phyloP scores from a whole-genome alignment of 2,329 filamentous ascomycete species.

The Xylaria hypoxylon region DNA sequence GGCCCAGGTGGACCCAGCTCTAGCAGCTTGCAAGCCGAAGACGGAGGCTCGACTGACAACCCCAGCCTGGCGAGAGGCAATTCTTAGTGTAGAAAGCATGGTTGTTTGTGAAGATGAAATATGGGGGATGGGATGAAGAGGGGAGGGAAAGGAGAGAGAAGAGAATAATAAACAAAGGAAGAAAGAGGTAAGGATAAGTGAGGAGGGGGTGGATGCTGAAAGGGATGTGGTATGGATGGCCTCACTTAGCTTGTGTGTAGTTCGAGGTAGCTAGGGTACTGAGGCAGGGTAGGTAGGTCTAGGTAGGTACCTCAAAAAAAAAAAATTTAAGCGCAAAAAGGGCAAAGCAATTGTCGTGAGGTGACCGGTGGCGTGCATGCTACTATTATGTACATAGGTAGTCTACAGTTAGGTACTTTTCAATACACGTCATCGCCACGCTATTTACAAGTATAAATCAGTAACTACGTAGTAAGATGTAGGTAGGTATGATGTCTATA shows the following conservation, averaged over 20 bases:
- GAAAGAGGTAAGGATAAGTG: neutral
- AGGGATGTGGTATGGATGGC: no score
- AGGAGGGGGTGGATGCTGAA: neutral
- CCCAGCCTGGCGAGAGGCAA: slow-evolving; percentile 62
- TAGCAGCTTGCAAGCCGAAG: slow-evolving; percentile 56
- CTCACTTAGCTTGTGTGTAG: no score
- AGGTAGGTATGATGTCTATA: no score
- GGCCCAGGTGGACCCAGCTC: slow-evolving; percentile 84
- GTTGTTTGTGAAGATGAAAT: slow-evolving; percentile 42
- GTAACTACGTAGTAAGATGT: no score
- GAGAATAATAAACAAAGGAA: neutral
- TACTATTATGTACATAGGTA: no score
- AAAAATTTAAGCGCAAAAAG: neutral
- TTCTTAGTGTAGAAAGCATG: slow-evolving; percentile 69
- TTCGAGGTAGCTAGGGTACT: no score
- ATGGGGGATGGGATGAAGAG: neutral
- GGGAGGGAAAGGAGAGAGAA: neutral
- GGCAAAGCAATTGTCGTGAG: no score
- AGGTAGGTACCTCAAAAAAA: slow-evolving; percentile 7
- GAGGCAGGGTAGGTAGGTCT: no score
- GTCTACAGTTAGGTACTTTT: no score
- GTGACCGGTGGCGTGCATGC: no score
- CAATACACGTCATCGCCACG: no score
- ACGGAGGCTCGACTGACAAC: slow-evolving; percentile 55
- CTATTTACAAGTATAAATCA: no score